Conservation (phyloP, 2,329 filamentous ascomycete species). For the Pestalotiopsis sp. region DNA sequence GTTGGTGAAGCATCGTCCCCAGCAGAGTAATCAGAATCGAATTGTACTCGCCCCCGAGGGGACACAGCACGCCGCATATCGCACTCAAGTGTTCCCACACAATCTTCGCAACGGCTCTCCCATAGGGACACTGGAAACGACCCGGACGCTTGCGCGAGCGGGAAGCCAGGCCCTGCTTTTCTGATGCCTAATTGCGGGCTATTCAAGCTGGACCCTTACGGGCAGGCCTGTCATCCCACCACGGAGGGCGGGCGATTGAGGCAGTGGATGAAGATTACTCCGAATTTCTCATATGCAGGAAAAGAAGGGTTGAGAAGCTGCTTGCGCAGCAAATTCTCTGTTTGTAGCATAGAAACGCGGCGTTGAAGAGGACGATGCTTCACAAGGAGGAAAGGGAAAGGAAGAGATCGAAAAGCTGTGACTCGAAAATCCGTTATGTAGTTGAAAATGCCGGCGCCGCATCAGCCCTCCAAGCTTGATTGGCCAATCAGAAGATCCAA, state of each 20-base stretch:
- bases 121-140: constrained; percentile 65
- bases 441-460: neutral
- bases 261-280: constrained; percentile 82
- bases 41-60: constrained; percentile 59
- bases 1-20: constrained; percentile 72
- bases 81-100: constrained; percentile 89
- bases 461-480: neutral
- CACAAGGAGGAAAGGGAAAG: constrained; percentile 40
- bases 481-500: constrained; percentile 5
- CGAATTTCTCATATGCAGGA: constrained; percentile 95
- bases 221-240: constrained; percentile 63
- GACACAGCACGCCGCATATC: constrained; percentile 81
- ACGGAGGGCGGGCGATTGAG: constrained; percentile 46
- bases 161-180: constrained; percentile 69
- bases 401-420: constrained; percentile 8
- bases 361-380: constrained; percentile 87
- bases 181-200: constrained; percentile 89
- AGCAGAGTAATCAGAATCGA: constrained; percentile 94
- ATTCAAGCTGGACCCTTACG: constrained; percentile 84
- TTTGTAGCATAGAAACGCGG: constrained; percentile 96
- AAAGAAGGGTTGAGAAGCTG: constrained; percentile 36
- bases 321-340: constrained; percentile 53
- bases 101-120: constrained; percentile 94
- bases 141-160: constrained; percentile 35
- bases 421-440: constrained; percentile 13